phyloP scores from a whole-genome alignment of 2,329 filamentous ascomycete genomes.

The Fusarium fracticaudum region DNA sequence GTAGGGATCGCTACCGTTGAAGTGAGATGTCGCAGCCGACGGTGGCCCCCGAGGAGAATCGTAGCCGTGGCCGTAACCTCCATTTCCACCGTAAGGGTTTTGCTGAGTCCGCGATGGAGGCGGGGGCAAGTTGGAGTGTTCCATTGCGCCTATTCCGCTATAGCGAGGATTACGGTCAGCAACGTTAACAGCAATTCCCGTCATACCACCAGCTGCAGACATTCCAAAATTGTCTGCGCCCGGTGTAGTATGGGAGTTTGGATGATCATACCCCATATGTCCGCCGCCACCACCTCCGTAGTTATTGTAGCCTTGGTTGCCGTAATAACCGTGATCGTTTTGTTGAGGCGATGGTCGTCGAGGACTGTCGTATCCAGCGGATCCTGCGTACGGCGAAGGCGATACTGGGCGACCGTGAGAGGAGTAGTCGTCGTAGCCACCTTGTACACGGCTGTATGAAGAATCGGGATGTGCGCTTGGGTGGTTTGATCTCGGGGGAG shows the following conservation, averaged over 20 bases:
- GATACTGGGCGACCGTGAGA: conserved; percentile 26
- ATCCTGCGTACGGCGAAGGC: conserved; percentile 32
- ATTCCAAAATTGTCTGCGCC: conserved; percentile 75
- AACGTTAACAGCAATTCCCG: conserved; percentile 72
- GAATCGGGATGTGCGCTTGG: conserved; percentile 41
- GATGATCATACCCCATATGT: conserved; percentile 39
- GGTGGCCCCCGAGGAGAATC: conserved; percentile 31
- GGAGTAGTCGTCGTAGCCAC: conserved; percentile 32
- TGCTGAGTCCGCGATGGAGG: conserved; percentile 50
- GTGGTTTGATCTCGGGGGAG: conserved; percentile 33
- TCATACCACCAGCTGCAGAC: conserved; percentile 70
- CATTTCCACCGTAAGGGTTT: conserved; percentile 35
- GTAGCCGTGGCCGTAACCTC: conserved; percentile 41
- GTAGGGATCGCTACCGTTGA: conserved; percentile 55
- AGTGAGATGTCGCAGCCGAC: conserved; percentile 25
- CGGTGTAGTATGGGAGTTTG: conserved; percentile 55
- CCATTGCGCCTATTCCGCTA: conserved; percentile 71
- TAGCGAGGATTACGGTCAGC: conserved; percentile 72
- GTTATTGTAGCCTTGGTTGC: conserved; percentile 24
- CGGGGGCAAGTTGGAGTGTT: conserved; percentile 51
- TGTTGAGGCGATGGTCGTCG: conserved; percentile 31
- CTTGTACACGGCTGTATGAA: conserved; percentile 32
- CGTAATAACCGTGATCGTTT: conserved; percentile 37
- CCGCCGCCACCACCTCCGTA: conserved; percentile 35
- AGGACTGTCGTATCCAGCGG: conserved; percentile 35